Evolutionary conservation across 805 yeast species (phyloP).

Genomic region (Yarrowia deformans): DNA sequence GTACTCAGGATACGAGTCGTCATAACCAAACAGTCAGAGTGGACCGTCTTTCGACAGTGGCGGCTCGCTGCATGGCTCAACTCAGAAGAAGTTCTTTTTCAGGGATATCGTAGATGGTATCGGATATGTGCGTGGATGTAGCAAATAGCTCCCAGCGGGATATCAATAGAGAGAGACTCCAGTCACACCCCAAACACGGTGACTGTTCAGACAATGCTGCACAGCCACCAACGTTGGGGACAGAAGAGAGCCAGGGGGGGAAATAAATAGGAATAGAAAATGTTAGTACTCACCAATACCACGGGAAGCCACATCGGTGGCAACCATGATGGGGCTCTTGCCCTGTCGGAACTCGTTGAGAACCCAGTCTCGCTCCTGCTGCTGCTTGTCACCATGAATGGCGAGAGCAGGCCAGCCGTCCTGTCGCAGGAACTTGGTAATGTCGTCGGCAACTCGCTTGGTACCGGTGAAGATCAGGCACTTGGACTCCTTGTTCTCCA

Average conservation of each 20-base stretch:
- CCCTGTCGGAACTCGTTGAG: slow-evolving; percentile 90
- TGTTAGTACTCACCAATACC: slow-evolving; percentile 90
- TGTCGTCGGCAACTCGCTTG: slow-evolving; percentile 96
- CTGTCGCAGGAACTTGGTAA: slow-evolving; percentile 86
- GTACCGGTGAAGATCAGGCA: slow-evolving; percentile 93
- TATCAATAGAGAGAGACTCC: slow-evolving; percentile 19
- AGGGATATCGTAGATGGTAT: slow-evolving; percentile 39
- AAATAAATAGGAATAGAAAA: slow-evolving; percentile 17
- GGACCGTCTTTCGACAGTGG: not conserved
- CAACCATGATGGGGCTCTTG: slow-evolving; percentile 95
- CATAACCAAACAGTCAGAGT: slow-evolving; percentile 31
- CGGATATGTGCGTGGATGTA: slow-evolving; percentile 22
- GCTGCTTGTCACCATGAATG: slow-evolving; percentile 98
- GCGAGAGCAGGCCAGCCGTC: slow-evolving; percentile 99
- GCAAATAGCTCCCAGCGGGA: slow-evolving; percentile 30
- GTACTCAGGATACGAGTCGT: slow-evolving; percentile 38
- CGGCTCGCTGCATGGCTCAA: slow-evolving; percentile 33
- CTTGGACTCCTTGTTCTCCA: slow-evolving; percentile 71
- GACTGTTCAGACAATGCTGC: slow-evolving; percentile 1
- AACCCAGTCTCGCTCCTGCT: slow-evolving; percentile 99
- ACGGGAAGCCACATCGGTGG: slow-evolving; percentile 99
- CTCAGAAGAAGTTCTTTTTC: slow-evolving; percentile 33
- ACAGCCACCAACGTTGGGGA: not conserved
- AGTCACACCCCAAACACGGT: not conserved
- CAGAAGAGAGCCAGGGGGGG: not conserved